Evolutionary conservation across 805 yeast species (phyloP), one percentile per base, ranked within the genome.

Genomic region (Alloascoidea africana): DNA sequence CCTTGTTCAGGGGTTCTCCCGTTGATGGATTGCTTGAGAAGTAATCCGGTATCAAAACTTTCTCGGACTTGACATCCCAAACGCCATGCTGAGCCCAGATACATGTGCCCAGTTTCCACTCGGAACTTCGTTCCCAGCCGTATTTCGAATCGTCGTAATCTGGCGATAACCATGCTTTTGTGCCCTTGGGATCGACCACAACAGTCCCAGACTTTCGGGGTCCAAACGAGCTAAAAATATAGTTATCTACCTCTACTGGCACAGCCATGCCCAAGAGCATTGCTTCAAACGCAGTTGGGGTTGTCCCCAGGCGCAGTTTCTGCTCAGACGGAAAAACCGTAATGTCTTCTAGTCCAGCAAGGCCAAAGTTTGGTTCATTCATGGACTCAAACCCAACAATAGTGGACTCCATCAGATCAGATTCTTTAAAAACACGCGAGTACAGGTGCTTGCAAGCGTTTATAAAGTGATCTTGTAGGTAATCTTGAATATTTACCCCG

Each of bases 291-390:
- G 78, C 76, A 0, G 94, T 79, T 0, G 98, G 97, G 0, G 86
- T 73, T 1, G 89, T 75, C 2, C 87, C 89, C 2, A 85, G 64
- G 40, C 79, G 68, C 36, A 89, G 65, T 39, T 76, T 76, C 48
- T 81, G 83, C 3, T 59, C 60, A 3, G 65, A 59, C 0, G 91
- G 87, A 15, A 76, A 51, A 1, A 46, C 46, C 5, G 61, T 61
- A 18, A 87, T 55, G 50, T 82, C 66, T 3, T 58, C 56, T 36
- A 66, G 65, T 0, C 91, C 94, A 33, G 79, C 65, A 38, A 76
- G 66, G 0, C 96, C 96, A 37, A 63, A 52, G 47, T 73, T 79
- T 4, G 96, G 96, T 53, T 87, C 96, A 53, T 87, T 87, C 59
- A 87, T 54, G 36, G 81, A 67, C 56, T 87, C 96, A 40, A 83